A percentile compares a stretch with the other conserved stretches of the same genome.
phyloP scores from a whole-genome alignment of 2,329 filamentous ascomycete species.

The Cercospora beticola region DNA sequence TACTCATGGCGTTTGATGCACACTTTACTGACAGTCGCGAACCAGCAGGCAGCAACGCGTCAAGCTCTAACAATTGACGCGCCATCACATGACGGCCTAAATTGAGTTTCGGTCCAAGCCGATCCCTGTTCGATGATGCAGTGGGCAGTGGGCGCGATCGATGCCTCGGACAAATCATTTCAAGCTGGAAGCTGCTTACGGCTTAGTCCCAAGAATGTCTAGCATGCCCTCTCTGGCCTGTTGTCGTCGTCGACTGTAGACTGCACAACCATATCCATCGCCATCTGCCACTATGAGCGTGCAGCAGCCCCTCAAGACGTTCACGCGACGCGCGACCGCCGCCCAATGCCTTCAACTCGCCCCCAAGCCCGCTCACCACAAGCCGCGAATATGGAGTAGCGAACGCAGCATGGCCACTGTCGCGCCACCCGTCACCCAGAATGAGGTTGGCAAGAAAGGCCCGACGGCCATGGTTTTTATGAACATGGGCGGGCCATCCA shows the following conservation, averaged over 20 bases:
- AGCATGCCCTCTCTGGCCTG: neutral
- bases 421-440: slow-evolving; percentile 76
- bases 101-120: neutral
- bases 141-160: neutral
- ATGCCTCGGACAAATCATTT: slow-evolving; percentile 5
- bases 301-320: slow-evolving; percentile 30
- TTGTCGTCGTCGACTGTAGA: neutral
- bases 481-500: slow-evolving; percentile 97
- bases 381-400: slow-evolving; percentile 30
- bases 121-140: neutral
- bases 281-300: slow-evolving; percentile 28
- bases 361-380: slow-evolving; percentile 17
- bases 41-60: neutral
- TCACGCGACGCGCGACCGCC: slow-evolving; percentile 32
- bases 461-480: slow-evolving; percentile 98
- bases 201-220: neutral
- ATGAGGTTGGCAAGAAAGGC: slow-evolving; percentile 68
- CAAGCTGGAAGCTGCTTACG: slow-evolving; percentile 4
- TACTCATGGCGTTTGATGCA: neutral
- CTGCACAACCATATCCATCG: neutral
- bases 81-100: neutral
- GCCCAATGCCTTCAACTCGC: slow-evolving; percentile 32
- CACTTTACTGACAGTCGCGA: neutral
- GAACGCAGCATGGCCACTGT: slow-evolving; percentile 54
- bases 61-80: neutral